A percentile compares a stretch with the other conserved stretches of the same genome.
Evolutionary conservation across 1,284 basidiomycete species (phyloP).

Genomic region (Boletus semigastroideus): DNA sequence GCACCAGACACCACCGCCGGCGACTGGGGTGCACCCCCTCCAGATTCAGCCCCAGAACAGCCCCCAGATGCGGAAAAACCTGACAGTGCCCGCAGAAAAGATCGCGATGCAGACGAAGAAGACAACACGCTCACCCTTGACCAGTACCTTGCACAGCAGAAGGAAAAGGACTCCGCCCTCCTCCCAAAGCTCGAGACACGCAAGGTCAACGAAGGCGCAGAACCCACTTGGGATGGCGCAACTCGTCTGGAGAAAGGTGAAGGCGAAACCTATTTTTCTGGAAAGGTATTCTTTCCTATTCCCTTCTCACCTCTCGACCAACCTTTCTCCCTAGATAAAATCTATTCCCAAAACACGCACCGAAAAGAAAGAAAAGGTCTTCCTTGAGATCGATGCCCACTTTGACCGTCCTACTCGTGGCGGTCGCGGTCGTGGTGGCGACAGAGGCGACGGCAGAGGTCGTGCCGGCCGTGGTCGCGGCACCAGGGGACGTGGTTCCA

Average conservation of each 20-base stretch:
- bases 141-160: constrained; percentile 78
- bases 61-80: constrained; percentile 41
- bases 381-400: constrained; percentile 74
- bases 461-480: constrained; percentile 47
- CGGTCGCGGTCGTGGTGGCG: constrained; percentile 44
- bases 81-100: constrained; percentile 43
- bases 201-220: constrained; percentile 67
- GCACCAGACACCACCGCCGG: constrained; percentile 29
- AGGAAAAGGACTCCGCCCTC: constrained; percentile 49
- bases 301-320: constrained; percentile 4
- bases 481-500: constrained; percentile 34
- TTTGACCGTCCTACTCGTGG: constrained; percentile 72
- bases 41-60: constrained; percentile 35
- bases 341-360: constrained; percentile 56
- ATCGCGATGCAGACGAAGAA: constrained; percentile 76
- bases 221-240: constrained; percentile 60
- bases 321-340: constrained; percentile 47
- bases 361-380: constrained; percentile 79
- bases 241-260: constrained; percentile 61
- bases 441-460: constrained; percentile 39
- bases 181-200: constrained; percentile 73
- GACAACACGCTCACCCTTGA: constrained; percentile 90
- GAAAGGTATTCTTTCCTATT: constrained; percentile 52
- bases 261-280: constrained; percentile 70
- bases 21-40: constrained; percentile 42